A percentile compares a stretch with the other conserved stretches of the same genome.
Conservation (phyloP, 805 yeast species). For the Teunomyces cretensis region DNA sequence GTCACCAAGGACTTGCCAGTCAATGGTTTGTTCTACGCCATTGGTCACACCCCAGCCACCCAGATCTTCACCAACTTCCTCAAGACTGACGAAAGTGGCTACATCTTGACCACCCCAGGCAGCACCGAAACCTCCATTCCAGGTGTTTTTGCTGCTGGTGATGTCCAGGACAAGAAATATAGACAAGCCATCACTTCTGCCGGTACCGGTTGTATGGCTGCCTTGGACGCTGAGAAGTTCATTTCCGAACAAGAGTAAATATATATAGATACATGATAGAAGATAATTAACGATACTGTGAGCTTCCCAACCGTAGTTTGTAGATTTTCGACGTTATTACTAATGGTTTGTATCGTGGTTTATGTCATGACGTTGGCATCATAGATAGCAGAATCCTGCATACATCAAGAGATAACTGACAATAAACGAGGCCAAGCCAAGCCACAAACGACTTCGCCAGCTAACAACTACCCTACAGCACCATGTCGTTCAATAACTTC, state of each 20-base stretch:
- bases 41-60: constrained; percentile 97
- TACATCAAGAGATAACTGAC: no score
- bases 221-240: constrained; percentile 87
- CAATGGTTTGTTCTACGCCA: constrained; percentile 94
- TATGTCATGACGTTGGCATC: no score
- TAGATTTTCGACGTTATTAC: no score
- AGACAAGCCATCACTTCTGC: constrained; percentile 99
- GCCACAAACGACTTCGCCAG: no score
- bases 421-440: no score
- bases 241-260: constrained; percentile 51
- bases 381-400: no score
- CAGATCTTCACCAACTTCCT: constrained; percentile 72
- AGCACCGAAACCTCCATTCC: constrained; percentile 78
- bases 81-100: constrained; percentile 84
- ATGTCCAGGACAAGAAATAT: constrained; percentile 93
- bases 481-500: constrained; percentile 26
- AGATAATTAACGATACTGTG: neutral
- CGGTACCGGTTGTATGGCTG: constrained; percentile 99
- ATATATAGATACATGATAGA: neutral
- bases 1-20: constrained; percentile 69
- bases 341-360: no score
- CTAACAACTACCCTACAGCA: neutral
- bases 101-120: constrained; percentile 88
- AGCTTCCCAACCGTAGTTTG: neutral
- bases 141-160: constrained; percentile 98